Evolutionary conservation across 108 stramenopile species (phyloP), one percentile per base, ranked within the genome.

Genomic region (Cyclotella baltica): DNA sequence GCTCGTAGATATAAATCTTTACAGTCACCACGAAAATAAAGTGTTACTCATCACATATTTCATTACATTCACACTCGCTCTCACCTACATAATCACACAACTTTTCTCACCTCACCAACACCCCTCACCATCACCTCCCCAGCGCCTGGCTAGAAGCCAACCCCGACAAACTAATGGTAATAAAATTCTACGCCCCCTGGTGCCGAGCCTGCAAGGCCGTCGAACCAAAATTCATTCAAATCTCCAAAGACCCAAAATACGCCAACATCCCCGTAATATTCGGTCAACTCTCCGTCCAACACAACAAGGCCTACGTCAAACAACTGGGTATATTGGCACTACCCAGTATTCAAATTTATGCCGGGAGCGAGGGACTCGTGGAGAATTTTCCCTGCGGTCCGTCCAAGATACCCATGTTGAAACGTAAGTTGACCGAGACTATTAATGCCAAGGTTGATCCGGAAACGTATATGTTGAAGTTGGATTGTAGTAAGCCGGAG

Each of bases 331-430:
- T 96, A 2, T 62, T 93, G 55, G 95, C 92, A 1, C 66, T 96
- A 18, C 95, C 95, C 4, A 87, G 86, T 36, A 83, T 96, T 25
- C 92, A 91, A 58, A 89, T 96, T 27, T 92, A 93, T 61, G 89
- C 88, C 0, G 80, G 83, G 8, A 56, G 66, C 47, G 71, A 77
- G 31, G 81, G 86, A 2, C 57, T 88, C 18, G 83, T 88, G 31
- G 95, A 96, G 70, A 92, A 83, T 30, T 96, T 96, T 68, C 92
- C 95, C 40, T 96, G 95, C 69, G 95, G 95, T n/a, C 95, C 95
- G 0, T 86, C 85, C 46, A 96, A 96, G 62, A 84, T 93, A 11
- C 91, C 92, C 37, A 89, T 93, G 70, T 77, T 96, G 69, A 91
- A 87, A 75, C 78, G 89, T 13, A 96, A 94, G 68, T 59, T 96